phyloP scores from a whole-genome alignment of 371 early-diverging fungal species.

The Chytridium lagenaria region DNA sequence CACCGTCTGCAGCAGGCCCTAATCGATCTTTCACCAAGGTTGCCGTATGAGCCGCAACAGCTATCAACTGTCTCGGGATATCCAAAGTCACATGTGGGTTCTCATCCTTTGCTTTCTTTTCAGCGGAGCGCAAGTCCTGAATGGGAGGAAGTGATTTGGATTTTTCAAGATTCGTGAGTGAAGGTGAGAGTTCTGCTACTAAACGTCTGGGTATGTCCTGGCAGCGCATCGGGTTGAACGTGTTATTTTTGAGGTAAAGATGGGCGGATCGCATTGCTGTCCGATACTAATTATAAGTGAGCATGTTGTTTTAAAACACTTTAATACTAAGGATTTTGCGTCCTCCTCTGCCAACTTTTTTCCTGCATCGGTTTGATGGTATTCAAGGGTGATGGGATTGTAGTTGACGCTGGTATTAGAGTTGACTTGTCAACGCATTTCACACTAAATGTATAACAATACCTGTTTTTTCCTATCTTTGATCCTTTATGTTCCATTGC shows the following conservation, averaged over 20 bases:
- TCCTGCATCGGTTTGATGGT: constrained; percentile 40
- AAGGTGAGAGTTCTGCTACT: constrained; percentile 21
- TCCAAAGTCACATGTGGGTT: constrained; percentile 1
- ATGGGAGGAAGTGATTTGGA: constrained; percentile 3
- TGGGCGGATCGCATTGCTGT: constrained; percentile 43
- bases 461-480: constrained; percentile 44
- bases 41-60: constrained; percentile 25
- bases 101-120: not conserved
- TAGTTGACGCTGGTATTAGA: constrained; percentile 42
- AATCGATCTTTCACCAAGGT: constrained; percentile 14
- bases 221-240: constrained; percentile 50
- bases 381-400: constrained; percentile 48
- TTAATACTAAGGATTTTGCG: constrained; percentile 40
- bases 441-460: not conserved
- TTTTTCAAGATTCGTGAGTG: not conserved
- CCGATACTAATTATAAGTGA: constrained; percentile 33
- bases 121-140: not conserved
- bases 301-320: not conserved
- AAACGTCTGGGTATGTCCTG: constrained; percentile 42
- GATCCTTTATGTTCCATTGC: constrained; percentile 21
- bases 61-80: constrained; percentile 20
- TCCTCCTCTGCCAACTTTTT: constrained; percentile 41
- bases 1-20: constrained; percentile 16
- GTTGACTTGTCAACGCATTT: not conserved
- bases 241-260: constrained; percentile 52